phyloP scores from a whole-genome alignment of 225 moss, liverwort and hornwort species.

The Antitrichia curtipendula region DNA sequence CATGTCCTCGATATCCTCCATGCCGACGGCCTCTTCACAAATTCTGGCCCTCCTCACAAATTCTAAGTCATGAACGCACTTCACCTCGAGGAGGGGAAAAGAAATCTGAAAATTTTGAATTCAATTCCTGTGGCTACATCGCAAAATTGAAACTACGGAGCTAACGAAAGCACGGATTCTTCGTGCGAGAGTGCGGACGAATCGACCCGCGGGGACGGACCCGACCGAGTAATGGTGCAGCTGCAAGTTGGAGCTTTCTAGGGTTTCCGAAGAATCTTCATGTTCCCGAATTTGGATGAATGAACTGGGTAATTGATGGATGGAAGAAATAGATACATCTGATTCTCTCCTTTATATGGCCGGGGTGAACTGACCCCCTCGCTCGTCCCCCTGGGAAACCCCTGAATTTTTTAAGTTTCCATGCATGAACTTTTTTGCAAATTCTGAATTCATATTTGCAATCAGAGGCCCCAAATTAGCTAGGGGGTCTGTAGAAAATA shows the following conservation, averaged over 20 bases:
- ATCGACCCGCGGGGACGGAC: neutral
- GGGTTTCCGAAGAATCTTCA: neutral
- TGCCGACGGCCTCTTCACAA: neutral
- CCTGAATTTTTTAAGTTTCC: too few species aligned
- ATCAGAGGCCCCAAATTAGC: too few species aligned
- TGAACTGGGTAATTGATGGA: neutral
- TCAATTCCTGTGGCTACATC: neutral
- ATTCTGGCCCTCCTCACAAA: neutral
- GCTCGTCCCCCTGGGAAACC: too few species aligned
- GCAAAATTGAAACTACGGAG: neutral
- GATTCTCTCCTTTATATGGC: too few species aligned
- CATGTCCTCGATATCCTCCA: slow-evolving; percentile 84
- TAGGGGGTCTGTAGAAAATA: too few species aligned
- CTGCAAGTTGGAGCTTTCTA: neutral
- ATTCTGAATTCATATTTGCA: too few species aligned
- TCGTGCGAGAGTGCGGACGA: neutral
- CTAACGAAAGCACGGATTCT: neutral
- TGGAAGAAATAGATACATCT: neutral
- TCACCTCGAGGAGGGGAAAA: neutral
- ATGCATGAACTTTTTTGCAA: too few species aligned
- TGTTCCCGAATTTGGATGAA: neutral
- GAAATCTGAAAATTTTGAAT: too few species aligned
- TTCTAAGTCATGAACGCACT: neutral
- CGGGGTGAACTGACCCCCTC: too few species aligned
- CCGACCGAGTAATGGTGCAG: neutral